A percentile compares a stretch with the other conserved stretches of the same genome.
These are phyloP conservation scores for Emericellopsis cladophorae DNA, from an alignment of 2,329 filamentous ascomycete species.

Conservation along the genomic window DNA sequence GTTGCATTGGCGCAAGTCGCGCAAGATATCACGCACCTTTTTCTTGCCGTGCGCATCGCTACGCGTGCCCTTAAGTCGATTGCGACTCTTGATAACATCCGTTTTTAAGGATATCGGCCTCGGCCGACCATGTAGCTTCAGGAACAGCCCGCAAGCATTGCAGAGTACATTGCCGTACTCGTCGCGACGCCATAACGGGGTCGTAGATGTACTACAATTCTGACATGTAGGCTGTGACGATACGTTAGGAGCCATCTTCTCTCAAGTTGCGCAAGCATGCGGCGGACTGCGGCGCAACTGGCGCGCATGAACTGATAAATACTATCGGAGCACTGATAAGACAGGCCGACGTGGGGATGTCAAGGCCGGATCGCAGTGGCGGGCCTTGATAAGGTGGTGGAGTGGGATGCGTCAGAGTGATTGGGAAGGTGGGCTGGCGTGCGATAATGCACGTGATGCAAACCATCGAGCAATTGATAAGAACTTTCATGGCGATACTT, in stretches of 20 bases:
- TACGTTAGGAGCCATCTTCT: constrained; percentile 44
- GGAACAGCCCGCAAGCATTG: constrained; percentile 95
- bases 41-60: constrained; percentile 70
- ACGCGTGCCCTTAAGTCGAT: constrained; percentile 81
- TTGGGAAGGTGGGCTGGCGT: constrained; percentile 5
- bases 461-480: background rate
- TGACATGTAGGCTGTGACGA: constrained; percentile 83
- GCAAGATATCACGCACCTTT: constrained; percentile 46
- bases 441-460: constrained; percentile 2
- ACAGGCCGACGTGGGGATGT: constrained; percentile 16
- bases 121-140: constrained; percentile 89
- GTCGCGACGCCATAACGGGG: constrained; percentile 93
- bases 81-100: constrained; percentile 98
- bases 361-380: constrained; percentile 12
- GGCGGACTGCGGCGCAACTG: background rate
- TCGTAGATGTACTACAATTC: constrained; percentile 92
- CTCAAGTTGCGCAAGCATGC: constrained; percentile 18
- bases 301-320: constrained; percentile 10
- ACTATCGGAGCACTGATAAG: constrained; percentile 25
- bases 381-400: constrained; percentile 21
- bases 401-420: constrained; percentile 4
- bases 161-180: constrained; percentile 91
- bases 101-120: constrained; percentile 95
- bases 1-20: background rate
- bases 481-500: background rate